Percentiles rank a stretch among this genome's conserved stretches.
Conservation (phyloP, 2,329 filamentous ascomycete genomes). For the Aspergillus neotritici region DNA sequence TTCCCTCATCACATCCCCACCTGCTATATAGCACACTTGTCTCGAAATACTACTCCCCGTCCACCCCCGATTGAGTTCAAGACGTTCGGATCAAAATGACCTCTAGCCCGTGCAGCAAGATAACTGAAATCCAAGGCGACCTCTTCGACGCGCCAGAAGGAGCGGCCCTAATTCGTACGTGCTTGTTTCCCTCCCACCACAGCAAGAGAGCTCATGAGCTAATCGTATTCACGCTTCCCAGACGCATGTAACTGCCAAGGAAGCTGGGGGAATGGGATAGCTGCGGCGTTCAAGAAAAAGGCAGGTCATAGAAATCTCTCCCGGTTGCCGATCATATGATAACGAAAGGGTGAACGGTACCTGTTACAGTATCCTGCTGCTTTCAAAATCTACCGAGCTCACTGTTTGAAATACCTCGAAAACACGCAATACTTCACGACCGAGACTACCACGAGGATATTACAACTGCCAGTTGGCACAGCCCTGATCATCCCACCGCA, state of each 20-base stretch:
- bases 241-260: conserved; percentile 57
- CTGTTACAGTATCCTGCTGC: conserved; percentile 46
- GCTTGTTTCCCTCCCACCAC: background rate
- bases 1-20: no score
- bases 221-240: conserved; percentile 11
- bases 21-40: no score
- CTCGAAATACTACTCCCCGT: no score
- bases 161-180: conserved; percentile 47
- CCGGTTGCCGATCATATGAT: background rate
- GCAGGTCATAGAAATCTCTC: conserved; percentile 13
- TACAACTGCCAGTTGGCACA: conserved; percentile 39
- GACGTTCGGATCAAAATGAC: no score
- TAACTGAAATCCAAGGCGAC: conserved; percentile 39
- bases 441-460: conserved; percentile 5
- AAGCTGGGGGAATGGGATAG: conserved; percentile 56
- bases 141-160: conserved; percentile 50
- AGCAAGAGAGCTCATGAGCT: background rate
- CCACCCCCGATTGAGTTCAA: no score
- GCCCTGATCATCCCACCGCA: conserved; percentile 51
- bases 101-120: conserved; percentile 4
- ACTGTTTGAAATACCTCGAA: conserved; percentile 39
- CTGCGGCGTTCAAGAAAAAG: conserved; percentile 43
- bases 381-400: conserved; percentile 41
- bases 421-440: conserved; percentile 2
- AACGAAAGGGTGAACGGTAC: background rate